Base-by-base conservation (phyloP, 164 flowering plant species). In the Berberis thunbergii region DNA sequence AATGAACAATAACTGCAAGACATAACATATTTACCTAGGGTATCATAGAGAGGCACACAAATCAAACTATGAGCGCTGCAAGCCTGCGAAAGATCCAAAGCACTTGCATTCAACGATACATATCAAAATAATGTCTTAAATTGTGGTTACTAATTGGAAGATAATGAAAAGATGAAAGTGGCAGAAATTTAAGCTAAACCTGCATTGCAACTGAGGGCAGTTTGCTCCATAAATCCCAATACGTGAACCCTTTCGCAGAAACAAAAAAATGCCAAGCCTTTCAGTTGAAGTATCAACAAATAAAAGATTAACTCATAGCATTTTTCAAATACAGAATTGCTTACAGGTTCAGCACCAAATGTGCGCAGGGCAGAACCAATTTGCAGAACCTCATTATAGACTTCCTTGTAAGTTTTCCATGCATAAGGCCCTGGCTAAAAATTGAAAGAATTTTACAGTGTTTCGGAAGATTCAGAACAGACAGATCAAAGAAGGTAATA, bases 191-290 rank as follows among this genome's bases (percentile, higher is more conserved):
- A 56, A 65, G 11, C 50, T 1, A 70, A 12, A 94, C 98, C 98
- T 90, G 86, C 99, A 94, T 94, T 59, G 99, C 96, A 42, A 81
- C 76, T 62, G 86, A 49, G 97, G 96, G 70, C 97, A 94, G 71
- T 94, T 94, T 12, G 87, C 62, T 54, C 98, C 98, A 77, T 91
- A 94, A 57, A 94, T 81, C 61, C 98, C 98, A 68, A 91, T 57
- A 13, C 86, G 77, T 38, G 81, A 73, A 54, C 95, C 97, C 98
- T 94, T 69, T 62, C 11, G 70, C 12, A 70, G 45, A 6, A 39
- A 56, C 66, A 26, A 26, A 26, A 26, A 60, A 48, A 4, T 48
- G 10, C 50, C 5, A 7, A 2, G 50, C 50, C 50, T 48, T 4
- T 2, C 10, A 48, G 9, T 48, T 1, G 5, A 48, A 48, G 10